Evolutionary conservation across 1,139 yeast genomes (phyloP).

Genomic region (Magnusiomyces sp.): DNA sequence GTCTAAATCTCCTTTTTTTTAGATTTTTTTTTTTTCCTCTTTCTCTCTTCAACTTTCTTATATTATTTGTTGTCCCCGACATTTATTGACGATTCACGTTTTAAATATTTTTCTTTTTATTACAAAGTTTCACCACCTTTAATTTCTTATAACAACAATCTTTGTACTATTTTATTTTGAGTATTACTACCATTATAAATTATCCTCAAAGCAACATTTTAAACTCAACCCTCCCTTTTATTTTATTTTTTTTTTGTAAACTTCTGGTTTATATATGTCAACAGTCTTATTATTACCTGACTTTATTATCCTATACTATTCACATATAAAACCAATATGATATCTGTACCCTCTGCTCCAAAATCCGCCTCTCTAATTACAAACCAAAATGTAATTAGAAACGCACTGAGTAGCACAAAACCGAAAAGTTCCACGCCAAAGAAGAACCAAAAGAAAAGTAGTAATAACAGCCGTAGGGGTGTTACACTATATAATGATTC

Average conservation of each 20-base stretch:
- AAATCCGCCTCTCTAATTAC: constrained; percentile 20
- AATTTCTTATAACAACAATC: neutral
- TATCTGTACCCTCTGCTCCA: constrained; percentile 1
- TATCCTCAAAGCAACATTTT: neutral
- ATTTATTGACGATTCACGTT: too few relatives aligned
- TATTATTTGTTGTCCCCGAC: too few relatives aligned
- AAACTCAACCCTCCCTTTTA: neutral
- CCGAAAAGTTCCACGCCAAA: neutral
- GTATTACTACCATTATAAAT: neutral
- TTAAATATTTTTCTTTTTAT: neutral
- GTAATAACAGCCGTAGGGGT: neutral
- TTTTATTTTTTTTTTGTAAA: neutral
- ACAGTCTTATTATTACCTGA: neutral
- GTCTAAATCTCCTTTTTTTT: too few relatives aligned
- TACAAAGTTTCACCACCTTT: neutral
- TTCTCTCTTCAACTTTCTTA: too few relatives aligned
- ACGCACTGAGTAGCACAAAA: constrained; percentile 19
- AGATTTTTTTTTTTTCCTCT: too few relatives aligned
- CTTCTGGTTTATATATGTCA: neutral
- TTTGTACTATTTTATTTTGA: neutral
- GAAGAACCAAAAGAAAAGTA: neutral
- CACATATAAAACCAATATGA: neutral
- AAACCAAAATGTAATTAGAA: constrained; percentile 25
- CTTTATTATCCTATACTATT: neutral
- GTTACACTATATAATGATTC: neutral